Evolutionary conservation across 2,329 filamentous ascomycete genomes (phyloP), one percentile per base, ranked within the genome.

Genomic region (Fusarium sp.): DNA sequence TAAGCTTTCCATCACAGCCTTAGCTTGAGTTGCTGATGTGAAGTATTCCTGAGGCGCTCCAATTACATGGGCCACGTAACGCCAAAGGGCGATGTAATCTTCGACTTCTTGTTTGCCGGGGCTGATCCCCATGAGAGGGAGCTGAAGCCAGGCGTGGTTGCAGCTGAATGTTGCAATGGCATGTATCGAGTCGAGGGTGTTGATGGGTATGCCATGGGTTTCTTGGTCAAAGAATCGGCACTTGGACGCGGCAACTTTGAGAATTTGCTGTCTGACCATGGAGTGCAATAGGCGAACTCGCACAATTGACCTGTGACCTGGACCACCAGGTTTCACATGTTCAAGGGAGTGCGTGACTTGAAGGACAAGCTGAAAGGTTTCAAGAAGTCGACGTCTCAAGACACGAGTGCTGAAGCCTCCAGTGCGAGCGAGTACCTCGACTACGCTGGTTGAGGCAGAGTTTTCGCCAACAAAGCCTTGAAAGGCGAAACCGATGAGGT

Each of bases 211-310:
- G 2, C 91, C 91, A 74, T 84, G 87, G 52, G 85, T 82, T 23
- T 85, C 81, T 2, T 89, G 78, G 53, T 89, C 83, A 76, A 88
- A 92, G 78, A 92, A 92, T 7, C 84, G 84, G 18, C 52, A 58
- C 15, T 84, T 81, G 26, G 83, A 78, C 7, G 83, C 77, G 10
- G 84, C 84, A 6, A 93, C 82, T 33, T 84, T 86, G 73, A 91
- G 81, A 61, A 92, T 92, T 15, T 89, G 85, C 58, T 87, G 82
- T 7, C 91, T 85, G 10, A 92, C 90, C 1, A 88, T 86, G 0
- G 90, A 86, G 72, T 93, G 91, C 8, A 93, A 83, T 2, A 93
- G 81, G 15, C 91, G 86, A 7, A 93, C 90, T 4, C 90, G 85
- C 15, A 92, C 82, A 2, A 88, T 87, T 3, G 89, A 88, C 3